Percentiles rank a stretch among this genome's conserved stretches.
Conservation (phyloP, 306 rosid genomes). For the Potentilla sterilis region DNA sequence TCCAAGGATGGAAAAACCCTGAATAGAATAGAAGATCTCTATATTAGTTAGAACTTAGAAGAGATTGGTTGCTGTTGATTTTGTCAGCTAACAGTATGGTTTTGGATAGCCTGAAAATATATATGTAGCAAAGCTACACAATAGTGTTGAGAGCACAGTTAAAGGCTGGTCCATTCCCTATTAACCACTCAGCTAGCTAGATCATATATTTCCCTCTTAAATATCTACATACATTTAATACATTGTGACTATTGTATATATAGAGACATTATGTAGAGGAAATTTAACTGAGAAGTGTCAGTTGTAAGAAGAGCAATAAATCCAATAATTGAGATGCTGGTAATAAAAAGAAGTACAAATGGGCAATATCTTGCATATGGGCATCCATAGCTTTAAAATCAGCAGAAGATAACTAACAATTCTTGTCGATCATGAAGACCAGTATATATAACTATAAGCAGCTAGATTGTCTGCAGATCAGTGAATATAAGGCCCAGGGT, state of each 20-base stretch:
- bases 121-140: no score
- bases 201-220: background rate
- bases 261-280: background rate
- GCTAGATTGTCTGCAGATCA: background rate
- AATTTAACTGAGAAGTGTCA: background rate
- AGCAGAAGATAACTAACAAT: background rate
- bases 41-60: background rate
- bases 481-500: background rate
- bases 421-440: background rate
- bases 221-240: no score
- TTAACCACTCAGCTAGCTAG: background rate
- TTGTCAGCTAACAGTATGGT: background rate
- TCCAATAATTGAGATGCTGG: constrained; percentile 21
- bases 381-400: constrained; percentile 1
- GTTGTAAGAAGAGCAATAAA: constrained; percentile 6
- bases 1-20: background rate
- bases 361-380: background rate
- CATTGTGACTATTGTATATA: no score
- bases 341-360: constrained; percentile 7
- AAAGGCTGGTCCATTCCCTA: background rate
- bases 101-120: background rate
- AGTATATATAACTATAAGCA: background rate
- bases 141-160: background rate
- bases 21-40: background rate
- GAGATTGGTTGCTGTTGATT: background rate